A percentile compares a stretch with the other conserved stretches of the same genome.
Conservation (phyloP, 805 yeast genomes). For the Lachancea nothofagi region DNA sequence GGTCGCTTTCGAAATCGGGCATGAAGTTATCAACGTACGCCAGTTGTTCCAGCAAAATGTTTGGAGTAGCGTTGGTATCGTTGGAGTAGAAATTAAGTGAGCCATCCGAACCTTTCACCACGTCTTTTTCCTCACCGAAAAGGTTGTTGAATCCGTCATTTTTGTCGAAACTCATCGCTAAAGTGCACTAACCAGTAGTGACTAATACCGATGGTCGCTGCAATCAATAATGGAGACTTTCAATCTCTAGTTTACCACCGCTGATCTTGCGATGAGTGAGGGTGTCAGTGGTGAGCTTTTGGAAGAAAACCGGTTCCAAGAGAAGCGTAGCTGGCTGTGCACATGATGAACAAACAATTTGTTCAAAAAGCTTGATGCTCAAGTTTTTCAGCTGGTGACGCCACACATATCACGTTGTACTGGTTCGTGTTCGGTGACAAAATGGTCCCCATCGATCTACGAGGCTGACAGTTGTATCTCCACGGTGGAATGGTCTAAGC, state of each 20-base stretch:
- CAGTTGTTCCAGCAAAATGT: slow-evolving; percentile 60
- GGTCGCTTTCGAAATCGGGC: slow-evolving; percentile 37
- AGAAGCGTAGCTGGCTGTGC: too few relatives aligned
- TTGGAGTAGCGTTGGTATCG: slow-evolving; percentile 31
- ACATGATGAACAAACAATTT: too few relatives aligned
- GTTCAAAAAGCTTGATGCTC: too few relatives aligned
- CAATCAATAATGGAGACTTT: too few relatives aligned
- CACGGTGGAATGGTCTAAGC: too few relatives aligned
- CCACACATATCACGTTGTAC: too few relatives aligned
- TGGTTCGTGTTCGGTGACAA: too few relatives aligned
- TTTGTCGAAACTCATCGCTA: slow-evolving; percentile 9
- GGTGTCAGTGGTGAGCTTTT: too few relatives aligned
- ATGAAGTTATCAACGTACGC: slow-evolving; percentile 76
- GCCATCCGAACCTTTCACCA: slow-evolving; percentile 3
- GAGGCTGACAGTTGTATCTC: too few relatives aligned
- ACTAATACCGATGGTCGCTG: background rate
- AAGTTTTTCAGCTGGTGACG: too few relatives aligned
- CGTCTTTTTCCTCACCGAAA: slow-evolving; percentile 7
- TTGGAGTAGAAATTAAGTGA: slow-evolving; percentile 5
- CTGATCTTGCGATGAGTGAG: slow-evolving; percentile 6
- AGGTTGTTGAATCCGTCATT: slow-evolving; percentile 6
- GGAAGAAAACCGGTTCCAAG: too few relatives aligned
- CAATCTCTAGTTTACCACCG: slow-evolving; percentile 4
- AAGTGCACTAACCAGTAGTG: slow-evolving; percentile 2
- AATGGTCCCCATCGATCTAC: too few relatives aligned